Evolutionary conservation across 75 land plant genomes (phyloP).

Genomic region (Pinus albicaulis): DNA sequence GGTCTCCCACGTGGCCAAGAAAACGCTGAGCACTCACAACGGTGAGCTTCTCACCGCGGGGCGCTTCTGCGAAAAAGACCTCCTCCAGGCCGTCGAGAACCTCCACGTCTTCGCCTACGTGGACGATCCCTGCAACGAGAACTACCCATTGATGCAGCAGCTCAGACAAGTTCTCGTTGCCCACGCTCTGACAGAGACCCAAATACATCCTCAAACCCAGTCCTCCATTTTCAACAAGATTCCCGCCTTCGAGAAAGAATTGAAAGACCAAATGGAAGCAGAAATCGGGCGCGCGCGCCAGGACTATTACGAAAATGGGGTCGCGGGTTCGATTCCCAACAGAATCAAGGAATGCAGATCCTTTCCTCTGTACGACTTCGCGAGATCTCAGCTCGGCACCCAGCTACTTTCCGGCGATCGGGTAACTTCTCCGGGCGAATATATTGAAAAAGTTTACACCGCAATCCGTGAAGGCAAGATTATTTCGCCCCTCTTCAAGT

Average conservation of each 20-base stretch:
- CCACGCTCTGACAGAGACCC: conserved; percentile 30
- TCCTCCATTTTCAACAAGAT: conserved; percentile 40
- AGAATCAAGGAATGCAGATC: conserved; percentile 42
- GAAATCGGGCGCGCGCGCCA: conserved; percentile 10
- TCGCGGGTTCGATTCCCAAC: conserved; percentile 21
- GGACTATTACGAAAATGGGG: conserved; percentile 16
- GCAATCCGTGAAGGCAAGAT: conserved; percentile 33
- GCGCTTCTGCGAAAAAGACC: conserved; percentile 51
- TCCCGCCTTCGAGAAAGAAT: conserved; percentile 41
- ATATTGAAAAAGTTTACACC: conserved; percentile 37
- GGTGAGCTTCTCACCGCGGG: conserved; percentile 35
- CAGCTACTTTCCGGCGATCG: conserved; percentile 39
- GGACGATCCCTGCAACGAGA: conserved; percentile 49
- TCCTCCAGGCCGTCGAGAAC: conserved; percentile 39
- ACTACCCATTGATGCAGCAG: conserved; percentile 52
- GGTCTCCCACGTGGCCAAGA: conserved; percentile 46
- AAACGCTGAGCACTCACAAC: conserved; percentile 19
- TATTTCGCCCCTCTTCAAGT: conserved; percentile 38
- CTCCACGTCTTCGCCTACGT: conserved; percentile 39
- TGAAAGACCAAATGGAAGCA: conserved; percentile 24
- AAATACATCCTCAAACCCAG: background rate
- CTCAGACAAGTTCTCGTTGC: conserved; percentile 58
- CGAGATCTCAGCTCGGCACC: conserved; percentile 35
- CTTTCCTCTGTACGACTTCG: conserved; percentile 46
- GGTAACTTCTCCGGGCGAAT: conserved; percentile 46